Conservation (phyloP, 2,329 filamentous ascomycete species). For the Lachnellula hyalina region DNA sequence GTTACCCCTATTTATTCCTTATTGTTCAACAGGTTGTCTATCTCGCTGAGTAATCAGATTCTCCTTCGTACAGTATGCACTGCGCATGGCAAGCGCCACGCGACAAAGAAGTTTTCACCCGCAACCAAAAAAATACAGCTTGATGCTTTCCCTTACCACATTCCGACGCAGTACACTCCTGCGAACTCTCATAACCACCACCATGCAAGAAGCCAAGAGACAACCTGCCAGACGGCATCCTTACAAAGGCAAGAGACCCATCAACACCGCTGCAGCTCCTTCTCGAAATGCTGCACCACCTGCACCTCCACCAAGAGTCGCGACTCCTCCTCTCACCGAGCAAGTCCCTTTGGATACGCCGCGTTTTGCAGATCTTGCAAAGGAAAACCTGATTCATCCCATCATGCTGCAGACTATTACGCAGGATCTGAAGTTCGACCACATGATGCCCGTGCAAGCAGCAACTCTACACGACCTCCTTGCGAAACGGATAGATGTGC, state of each 20-base stretch:
- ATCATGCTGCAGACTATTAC: conserved; percentile 55
- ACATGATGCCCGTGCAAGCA: conserved; percentile 90
- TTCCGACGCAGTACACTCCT: conserved; percentile 16
- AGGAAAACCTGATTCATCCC: conserved; percentile 40
- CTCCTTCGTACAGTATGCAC: no score
- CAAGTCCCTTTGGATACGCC: conserved; percentile 40
- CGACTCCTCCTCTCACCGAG: conserved; percentile 34
- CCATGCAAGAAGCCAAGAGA: conserved; percentile 23
- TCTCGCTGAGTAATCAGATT: not conserved
- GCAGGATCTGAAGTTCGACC: conserved; percentile 66
- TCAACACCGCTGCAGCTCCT: conserved; percentile 14
- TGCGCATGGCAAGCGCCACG: no score
- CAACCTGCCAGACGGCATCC: conserved; percentile 19
- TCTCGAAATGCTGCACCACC: conserved; percentile 31
- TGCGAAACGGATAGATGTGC: conserved; percentile 57
- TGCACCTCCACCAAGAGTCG: conserved; percentile 19
- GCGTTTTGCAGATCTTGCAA: conserved; percentile 42
- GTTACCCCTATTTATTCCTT: no score
- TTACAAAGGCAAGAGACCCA: conserved; percentile 21
- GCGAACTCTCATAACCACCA: conserved; percentile 15
- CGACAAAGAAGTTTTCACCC: not conserved
- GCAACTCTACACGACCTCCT: conserved; percentile 77
- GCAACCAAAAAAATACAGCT: not conserved
- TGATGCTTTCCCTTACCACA: conserved; percentile 16
- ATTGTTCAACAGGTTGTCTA: no score